Conservation (phyloP, 208 protist species). For the Trypanosoma cruzi region DNA sequence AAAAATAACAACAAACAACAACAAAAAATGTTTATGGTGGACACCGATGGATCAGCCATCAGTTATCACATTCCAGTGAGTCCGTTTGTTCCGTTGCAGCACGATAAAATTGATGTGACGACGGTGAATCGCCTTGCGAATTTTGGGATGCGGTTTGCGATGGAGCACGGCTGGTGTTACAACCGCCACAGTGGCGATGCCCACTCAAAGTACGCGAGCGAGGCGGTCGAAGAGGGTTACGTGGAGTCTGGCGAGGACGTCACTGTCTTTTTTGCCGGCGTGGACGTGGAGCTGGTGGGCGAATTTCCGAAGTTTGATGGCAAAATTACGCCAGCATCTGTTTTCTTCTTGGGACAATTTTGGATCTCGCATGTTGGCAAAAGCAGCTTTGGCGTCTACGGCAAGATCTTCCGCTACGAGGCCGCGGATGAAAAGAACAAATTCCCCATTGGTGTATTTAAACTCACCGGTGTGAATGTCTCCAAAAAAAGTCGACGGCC, state of each 20-base stretch:
- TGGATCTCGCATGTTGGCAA: constrained; percentile 49
- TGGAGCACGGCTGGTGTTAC: constrained; percentile 59
- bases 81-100: constrained; percentile 65
- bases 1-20: constrained; percentile 1
- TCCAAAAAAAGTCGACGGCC: constrained; percentile 45
- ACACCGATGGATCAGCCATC: constrained; percentile 52
- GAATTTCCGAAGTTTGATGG: constrained; percentile 31
- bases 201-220: background rate
- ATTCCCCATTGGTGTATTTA: constrained; percentile 49
- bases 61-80: constrained; percentile 47
- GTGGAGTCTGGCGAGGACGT: constrained; percentile 22
- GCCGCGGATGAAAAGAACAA: constrained; percentile 27
- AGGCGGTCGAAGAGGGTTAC: constrained; percentile 29
- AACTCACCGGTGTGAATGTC: constrained; percentile 55
- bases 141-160: constrained; percentile 54
- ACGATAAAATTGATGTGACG: constrained; percentile 52
- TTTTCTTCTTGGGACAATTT: constrained; percentile 40
- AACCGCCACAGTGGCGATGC: constrained; percentile 11
- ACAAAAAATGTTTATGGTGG: constrained; percentile 36
- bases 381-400: constrained; percentile 56
- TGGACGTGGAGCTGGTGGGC: constrained; percentile 41
- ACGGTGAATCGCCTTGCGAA: constrained; percentile 55
- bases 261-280: constrained; percentile 69
- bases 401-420: constrained; percentile 50
- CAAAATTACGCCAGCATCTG: constrained; percentile 37